Evolutionary conservation across 768 basidiomycete species (phyloP).

Genomic region (Naganishia friedmannii): DNA sequence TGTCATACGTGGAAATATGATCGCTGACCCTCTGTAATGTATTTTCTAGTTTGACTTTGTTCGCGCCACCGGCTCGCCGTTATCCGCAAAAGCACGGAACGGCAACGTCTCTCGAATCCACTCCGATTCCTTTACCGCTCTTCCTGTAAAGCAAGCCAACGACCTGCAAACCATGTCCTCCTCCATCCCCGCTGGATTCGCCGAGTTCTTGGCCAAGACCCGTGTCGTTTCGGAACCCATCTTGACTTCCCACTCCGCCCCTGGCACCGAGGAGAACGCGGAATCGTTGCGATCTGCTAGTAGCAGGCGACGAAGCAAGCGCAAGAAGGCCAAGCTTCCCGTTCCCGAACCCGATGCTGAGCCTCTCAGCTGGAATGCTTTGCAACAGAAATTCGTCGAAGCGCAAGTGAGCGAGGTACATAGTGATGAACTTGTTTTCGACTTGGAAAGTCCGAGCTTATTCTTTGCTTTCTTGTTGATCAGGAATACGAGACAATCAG

Average conservation of each 20-base stretch:
- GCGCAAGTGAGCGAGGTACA: constrained; percentile 10
- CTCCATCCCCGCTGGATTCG: constrained; percentile 19
- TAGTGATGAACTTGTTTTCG: not conserved
- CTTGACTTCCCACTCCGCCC: not conserved
- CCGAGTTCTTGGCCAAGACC: constrained; percentile 22
- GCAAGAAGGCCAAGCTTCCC: constrained; percentile 23
- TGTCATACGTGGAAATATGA: not conserved
- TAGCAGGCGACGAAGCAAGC: constrained; percentile 20
- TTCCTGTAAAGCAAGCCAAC: not conserved
- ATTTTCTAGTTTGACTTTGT: constrained; percentile 2
- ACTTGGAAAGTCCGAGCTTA: not conserved
- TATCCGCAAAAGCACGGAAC: constrained; percentile 1
- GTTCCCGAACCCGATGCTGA: constrained; percentile 15
- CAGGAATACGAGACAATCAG: constrained; percentile 21
- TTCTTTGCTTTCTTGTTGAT: not conserved
- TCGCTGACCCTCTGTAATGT: not conserved
- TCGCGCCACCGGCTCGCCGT: constrained; percentile 9
- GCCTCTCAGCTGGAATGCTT: constrained; percentile 18
- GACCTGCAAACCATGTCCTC: not conserved
- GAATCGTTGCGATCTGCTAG: not conserved
- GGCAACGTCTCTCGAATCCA: not conserved
- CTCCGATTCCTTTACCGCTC: constrained; percentile 6
- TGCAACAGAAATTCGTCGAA: constrained; percentile 16
- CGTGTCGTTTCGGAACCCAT: constrained; percentile 27
- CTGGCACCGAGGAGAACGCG: not conserved